Conservation (phyloP, 2,329 filamentous ascomycete species). For the Coniochaeta sp. region DNA sequence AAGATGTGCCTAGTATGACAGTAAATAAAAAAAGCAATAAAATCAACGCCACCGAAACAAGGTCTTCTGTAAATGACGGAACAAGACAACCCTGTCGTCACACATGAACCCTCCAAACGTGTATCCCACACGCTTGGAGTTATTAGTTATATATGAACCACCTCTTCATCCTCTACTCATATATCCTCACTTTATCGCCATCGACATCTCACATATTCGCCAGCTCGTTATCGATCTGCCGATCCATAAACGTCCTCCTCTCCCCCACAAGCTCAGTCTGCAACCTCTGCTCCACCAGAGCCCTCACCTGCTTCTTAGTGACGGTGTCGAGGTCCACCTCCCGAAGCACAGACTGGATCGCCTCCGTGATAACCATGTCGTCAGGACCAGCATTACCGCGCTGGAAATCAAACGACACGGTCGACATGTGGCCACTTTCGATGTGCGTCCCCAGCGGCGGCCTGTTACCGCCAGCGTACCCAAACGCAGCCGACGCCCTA, state of each 20-base stretch:
- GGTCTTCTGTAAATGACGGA: not conserved
- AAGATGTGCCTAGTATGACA: not conserved
- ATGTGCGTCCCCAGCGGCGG: conserved; percentile 33
- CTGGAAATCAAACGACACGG: conserved; percentile 53
- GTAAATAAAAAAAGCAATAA: not conserved
- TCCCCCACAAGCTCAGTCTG: conserved; percentile 85
- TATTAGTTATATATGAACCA: conserved; percentile 1
- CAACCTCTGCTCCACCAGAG: conserved; percentile 84
- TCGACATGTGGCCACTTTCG: conserved; percentile 36
- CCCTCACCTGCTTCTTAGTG: conserved; percentile 94
- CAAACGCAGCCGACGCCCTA: conserved; percentile 37
- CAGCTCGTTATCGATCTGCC: conserved; percentile 86
- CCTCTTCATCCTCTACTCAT: not conserved
- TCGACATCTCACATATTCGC: conserved; percentile 70
- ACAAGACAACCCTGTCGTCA: conserved; percentile 1
- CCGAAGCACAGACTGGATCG: conserved; percentile 71
- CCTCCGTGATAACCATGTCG: conserved; percentile 73
- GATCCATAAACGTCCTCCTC: conserved; percentile 81
- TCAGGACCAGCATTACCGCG: conserved; percentile 58
- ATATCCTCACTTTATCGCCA: not conserved
- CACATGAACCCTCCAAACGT: not conserved
- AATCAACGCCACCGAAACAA: not conserved
- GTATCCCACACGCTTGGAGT: not conserved
- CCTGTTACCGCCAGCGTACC: conserved; percentile 38
- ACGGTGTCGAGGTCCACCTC: conserved; percentile 95